phyloP scores from a whole-genome alignment of 306 rosid genomes.

The Psophocarpus tetragonolobus region DNA sequence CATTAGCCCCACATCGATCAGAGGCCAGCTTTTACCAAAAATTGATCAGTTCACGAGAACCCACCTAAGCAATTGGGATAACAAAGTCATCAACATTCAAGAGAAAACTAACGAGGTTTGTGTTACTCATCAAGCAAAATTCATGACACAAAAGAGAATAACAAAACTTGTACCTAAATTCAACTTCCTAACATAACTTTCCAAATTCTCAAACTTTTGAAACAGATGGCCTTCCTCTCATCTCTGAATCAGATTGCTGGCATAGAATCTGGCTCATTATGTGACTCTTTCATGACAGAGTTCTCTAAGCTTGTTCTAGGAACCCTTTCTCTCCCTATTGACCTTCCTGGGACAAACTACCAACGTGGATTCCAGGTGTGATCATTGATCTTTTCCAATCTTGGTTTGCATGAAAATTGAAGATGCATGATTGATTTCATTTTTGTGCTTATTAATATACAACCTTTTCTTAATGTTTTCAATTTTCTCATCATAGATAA shows the following conservation, averaged over 20 bases:
- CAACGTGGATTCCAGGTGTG: constrained; percentile 74
- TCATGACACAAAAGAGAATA: neutral
- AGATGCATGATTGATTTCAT: neutral
- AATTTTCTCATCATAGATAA: neutral
- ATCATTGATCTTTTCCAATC: neutral
- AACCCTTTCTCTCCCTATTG: constrained; percentile 86
- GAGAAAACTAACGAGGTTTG: constrained; percentile 85
- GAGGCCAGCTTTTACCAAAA: constrained; percentile 73
- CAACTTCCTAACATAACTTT: neutral
- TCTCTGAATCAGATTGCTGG: constrained; percentile 84
- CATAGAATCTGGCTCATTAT: constrained; percentile 51
- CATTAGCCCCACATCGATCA: constrained; percentile 69
- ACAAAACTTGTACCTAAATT: neutral
- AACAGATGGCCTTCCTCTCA: constrained; percentile 87
- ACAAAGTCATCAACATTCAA: constrained; percentile 76
- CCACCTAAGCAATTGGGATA: constrained; percentile 67
- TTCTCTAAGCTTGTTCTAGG: constrained; percentile 89
- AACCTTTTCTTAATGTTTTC: neutral
- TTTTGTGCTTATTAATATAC: neutral
- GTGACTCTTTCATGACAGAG: constrained; percentile 63
- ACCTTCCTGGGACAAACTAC: constrained; percentile 90
- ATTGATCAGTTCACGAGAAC: constrained; percentile 76
- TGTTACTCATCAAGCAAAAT: neutral
- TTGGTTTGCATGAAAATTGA: neutral
- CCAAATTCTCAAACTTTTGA: neutral